Evolutionary conservation across 495 filamentous ascomycete genomes (phyloP), one percentile per base, ranked within the genome.

Genomic region (Apodospora peruviana): DNA sequence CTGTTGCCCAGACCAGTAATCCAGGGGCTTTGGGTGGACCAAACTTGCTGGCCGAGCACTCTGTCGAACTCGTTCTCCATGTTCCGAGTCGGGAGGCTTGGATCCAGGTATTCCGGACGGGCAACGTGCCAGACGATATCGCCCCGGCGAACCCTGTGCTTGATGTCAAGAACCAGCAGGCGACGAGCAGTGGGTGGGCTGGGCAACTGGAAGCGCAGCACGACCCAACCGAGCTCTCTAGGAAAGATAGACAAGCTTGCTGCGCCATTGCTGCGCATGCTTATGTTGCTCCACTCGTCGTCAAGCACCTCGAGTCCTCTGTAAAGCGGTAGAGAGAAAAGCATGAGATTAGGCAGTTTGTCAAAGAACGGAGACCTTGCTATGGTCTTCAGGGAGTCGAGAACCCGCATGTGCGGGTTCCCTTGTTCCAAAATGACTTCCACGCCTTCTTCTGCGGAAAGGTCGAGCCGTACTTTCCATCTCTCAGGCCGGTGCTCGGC

Each of bases 391-490:
- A 96, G 70, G 23, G 78, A 68, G 45, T 86, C 80, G 29, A 79
- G 68, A 17, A 90, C 82, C 14, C 86, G 80, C 38, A 85, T 72
- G 60, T 95, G 90, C 0, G 91, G 91, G 52, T 89, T 95, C 12
- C 72, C 71, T 18, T 59, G 58, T 18, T 84, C 77, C 19, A 97
- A 70, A 11, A 57, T 49, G 10, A 89, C 52, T n/a, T 67, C 52
- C 58, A 80, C 24, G 52, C 58, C 38, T 35, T 55, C 21, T 27
- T 53, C 47, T 37, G 35, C 34, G 19, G 52, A 48, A 17, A 74
- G 63, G 36, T 71, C 61, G 12, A 76, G 40, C 14, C 53, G 56
- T 14, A 66, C 73, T 56, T 48, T 72, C 70, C 61, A 78, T 9
- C 41, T 7, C 11, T 44, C 53, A n/a, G 45, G 29, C 40, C 57